Conservation (phyloP, 2,329 filamentous ascomycete genomes). For the Sclerotinia trifoliorum region DNA sequence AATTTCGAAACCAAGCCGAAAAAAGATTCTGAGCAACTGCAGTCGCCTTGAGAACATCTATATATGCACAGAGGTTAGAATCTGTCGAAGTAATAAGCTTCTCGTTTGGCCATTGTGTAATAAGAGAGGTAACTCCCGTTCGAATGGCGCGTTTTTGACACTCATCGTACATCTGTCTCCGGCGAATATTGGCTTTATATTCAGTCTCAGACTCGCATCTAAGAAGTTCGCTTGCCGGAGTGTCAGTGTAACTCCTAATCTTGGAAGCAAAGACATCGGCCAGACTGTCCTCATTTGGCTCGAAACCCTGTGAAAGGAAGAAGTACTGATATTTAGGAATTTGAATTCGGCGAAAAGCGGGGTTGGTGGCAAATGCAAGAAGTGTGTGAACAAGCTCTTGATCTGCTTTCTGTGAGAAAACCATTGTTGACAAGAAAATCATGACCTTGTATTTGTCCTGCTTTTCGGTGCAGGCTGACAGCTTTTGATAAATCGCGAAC, state of each 20-base stretch:
- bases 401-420: constrained; percentile 32
- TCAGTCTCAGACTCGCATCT: constrained; percentile 2
- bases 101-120: constrained; percentile 15
- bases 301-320: constrained; percentile 26
- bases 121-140: constrained; percentile 11
- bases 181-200: neutral
- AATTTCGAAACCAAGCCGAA: constrained; percentile 24
- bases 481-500: constrained; percentile 30
- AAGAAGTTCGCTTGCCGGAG: constrained; percentile 23
- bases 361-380: constrained; percentile 37
- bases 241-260: constrained; percentile 12
- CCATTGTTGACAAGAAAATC: constrained; percentile 36
- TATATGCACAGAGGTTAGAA: constrained; percentile 5
- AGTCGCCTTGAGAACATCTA: neutral
- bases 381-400: constrained; percentile 36
- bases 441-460: constrained; percentile 37
- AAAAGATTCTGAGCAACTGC: constrained; percentile 14
- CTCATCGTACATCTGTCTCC: neutral
- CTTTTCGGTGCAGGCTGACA: constrained; percentile 22
- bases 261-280: constrained; percentile 4
- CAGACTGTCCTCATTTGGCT: neutral
- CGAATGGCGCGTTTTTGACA: constrained; percentile 1
- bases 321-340: neutral
- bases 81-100: neutral
- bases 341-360: constrained; percentile 22